phyloP scores from a whole-genome alignment of 2,329 filamentous ascomycete species.

The Aspergillus brunneoviolaceus region DNA sequence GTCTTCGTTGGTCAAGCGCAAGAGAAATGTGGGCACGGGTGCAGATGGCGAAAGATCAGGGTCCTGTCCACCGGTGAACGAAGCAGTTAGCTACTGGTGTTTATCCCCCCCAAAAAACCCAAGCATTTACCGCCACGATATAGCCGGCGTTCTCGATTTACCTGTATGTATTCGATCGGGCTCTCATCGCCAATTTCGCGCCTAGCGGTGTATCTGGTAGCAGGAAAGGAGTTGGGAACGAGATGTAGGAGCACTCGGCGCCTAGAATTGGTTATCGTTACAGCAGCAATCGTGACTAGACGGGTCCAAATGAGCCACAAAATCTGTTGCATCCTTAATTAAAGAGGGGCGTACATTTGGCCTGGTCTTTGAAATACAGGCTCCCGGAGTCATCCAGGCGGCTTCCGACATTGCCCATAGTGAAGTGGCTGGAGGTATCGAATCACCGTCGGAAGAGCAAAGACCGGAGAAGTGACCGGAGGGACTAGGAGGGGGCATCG shows the following conservation, averaged over 20 bases:
- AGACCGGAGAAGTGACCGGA: conserved; percentile 28
- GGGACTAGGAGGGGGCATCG: conserved; percentile 34
- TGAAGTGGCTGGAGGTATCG: conserved; percentile 36
- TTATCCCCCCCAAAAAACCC: not conserved
- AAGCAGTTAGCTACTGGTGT: not conserved
- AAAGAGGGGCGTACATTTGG: conserved; percentile 62
- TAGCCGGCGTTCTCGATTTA: conserved; percentile 40
- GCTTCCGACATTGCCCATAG: conserved; percentile 92
- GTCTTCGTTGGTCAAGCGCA: conserved; percentile 86
- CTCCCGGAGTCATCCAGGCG: conserved; percentile 75
- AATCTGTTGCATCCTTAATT: not conserved
- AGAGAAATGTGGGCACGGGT: conserved; percentile 67
- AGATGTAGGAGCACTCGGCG: conserved; percentile 75
- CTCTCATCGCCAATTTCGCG: conserved; percentile 71
- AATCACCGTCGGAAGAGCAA: conserved; percentile 27
- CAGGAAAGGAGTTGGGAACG: conserved; percentile 82
- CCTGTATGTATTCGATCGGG: conserved; percentile 89
- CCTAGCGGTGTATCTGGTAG: conserved; percentile 71
- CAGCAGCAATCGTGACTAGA: conserved; percentile 80
- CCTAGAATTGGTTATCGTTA: conserved; percentile 76
- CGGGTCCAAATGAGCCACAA: not conserved
- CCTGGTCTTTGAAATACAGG: conserved; percentile 88
- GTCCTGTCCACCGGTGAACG: conserved; percentile 59
- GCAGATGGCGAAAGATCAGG: conserved; percentile 60
- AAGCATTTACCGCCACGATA: not conserved